These are phyloP conservation scores for Mycena alexandri DNA, from an alignment of 768 basidiomycete genomes.

Conservation along the genomic window DNA sequence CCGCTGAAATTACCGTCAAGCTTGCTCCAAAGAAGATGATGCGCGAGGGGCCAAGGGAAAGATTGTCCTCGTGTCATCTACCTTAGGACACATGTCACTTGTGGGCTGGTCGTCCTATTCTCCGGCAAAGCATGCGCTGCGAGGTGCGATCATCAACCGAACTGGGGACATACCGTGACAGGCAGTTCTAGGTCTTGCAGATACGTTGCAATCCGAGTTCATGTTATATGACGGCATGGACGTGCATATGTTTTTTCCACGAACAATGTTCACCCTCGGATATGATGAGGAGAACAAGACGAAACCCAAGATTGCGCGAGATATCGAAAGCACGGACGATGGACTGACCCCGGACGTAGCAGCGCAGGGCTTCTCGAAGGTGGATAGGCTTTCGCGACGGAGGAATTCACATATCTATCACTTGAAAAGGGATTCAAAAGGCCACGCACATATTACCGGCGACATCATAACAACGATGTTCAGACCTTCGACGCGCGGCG, in stretches of 20 bases:
- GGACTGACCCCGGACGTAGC: slow-evolving; percentile 74
- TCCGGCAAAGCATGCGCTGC: slow-evolving; percentile 87
- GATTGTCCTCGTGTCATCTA: slow-evolving; percentile 82
- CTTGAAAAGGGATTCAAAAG: slow-evolving; percentile 70
- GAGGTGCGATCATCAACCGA: slow-evolving; percentile 63
- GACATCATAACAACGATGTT: slow-evolving; percentile 79
- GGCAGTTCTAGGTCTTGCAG: slow-evolving; percentile 74
- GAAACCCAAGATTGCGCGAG: slow-evolving; percentile 81
- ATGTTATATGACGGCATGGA: slow-evolving; percentile 76
- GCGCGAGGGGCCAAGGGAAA: slow-evolving; percentile 70
- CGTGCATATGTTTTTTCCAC: slow-evolving; percentile 87
- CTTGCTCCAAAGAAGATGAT: slow-evolving; percentile 77
- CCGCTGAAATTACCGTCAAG: slow-evolving; percentile 50
- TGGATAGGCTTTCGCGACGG: slow-evolving; percentile 37
- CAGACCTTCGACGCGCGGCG: slow-evolving; percentile 74
- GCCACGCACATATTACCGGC: slow-evolving; percentile 80
- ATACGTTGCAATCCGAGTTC: slow-evolving; percentile 84
- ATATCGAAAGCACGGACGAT: slow-evolving; percentile 82
- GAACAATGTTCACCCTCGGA: slow-evolving; percentile 84
- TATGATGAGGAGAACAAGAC: slow-evolving; percentile 80
- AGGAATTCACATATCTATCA: no score
- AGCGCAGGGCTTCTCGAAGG: slow-evolving; percentile 72
- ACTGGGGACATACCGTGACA: background rate
- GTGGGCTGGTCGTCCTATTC: slow-evolving; percentile 85
- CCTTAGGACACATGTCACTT: slow-evolving; percentile 80